These are phyloP conservation scores for Penicillium longicatenatum DNA, from an alignment of 495 filamentous ascomycete genomes.

Conservation along the genomic window DNA sequence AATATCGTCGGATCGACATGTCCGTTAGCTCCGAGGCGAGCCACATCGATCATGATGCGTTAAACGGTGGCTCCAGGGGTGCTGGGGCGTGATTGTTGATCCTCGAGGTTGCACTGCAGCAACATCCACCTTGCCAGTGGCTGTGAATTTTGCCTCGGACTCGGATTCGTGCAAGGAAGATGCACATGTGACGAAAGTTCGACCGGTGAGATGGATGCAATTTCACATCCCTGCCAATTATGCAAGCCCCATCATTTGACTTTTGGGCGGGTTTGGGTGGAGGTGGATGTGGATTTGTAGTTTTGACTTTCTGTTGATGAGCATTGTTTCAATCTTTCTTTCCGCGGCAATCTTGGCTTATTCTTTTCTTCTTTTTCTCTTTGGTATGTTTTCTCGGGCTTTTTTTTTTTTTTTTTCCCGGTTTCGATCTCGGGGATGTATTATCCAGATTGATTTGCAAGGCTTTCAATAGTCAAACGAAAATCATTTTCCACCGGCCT, in stretches of 20 bases:
- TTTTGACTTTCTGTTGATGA: neutral
- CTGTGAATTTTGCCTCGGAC: slow-evolving; percentile 21
- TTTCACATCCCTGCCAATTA: slow-evolving; percentile 17
- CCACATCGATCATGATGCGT: slow-evolving; percentile 5
- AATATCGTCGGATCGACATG: neutral
- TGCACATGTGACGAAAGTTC: slow-evolving; percentile 21
- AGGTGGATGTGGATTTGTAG: neutral
- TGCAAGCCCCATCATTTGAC: neutral
- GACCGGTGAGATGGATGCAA: slow-evolving; percentile 19
- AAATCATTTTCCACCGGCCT: neutral
- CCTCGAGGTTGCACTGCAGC: slow-evolving; percentile 21
- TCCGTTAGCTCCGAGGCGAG: neutral
- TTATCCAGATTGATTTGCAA: slow-evolving; percentile 1
- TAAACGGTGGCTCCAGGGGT: neutral
- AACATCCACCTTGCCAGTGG: slow-evolving; percentile 10
- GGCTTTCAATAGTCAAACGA: neutral
- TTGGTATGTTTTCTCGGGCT: neutral
- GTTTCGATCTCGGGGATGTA: neutral
- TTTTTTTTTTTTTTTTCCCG: neutral
- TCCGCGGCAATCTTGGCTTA: slow-evolving; percentile 4
- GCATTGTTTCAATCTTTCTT: neutral
- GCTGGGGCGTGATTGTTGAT: slow-evolving; percentile 7
- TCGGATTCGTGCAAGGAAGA: neutral
- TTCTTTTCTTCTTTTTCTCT: neutral
- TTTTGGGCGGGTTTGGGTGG: neutral